A percentile compares a stretch with the other conserved stretches of the same genome.
Conservation (phyloP, 345 rosid species). For the Firmiana major region DNA sequence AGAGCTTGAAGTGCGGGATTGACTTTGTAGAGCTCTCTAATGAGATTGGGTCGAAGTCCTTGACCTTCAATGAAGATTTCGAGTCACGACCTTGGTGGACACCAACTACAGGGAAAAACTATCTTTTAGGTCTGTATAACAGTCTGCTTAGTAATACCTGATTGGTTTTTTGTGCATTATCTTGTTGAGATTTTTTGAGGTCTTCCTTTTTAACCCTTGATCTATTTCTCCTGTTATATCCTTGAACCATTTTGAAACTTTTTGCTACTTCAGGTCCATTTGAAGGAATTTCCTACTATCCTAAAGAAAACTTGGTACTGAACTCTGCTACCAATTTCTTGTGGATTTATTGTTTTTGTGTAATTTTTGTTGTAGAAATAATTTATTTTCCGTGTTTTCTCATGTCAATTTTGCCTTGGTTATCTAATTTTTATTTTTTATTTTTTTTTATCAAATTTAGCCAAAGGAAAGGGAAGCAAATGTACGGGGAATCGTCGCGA, state of each 20-base stretch:
- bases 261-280: conserved; percentile 64
- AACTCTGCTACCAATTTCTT: conserved; percentile 8
- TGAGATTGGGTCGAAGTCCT: conserved; percentile 64
- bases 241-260: conserved; percentile 2
- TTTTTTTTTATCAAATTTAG: conserved; percentile 34
- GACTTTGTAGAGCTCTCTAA: conserved; percentile 72
- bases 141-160: not conserved
- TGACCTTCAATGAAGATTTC: conserved; percentile 86
- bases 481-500: conserved; percentile 45
- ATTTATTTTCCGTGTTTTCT: conserved; percentile 5
- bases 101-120: conserved; percentile 73
- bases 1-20: conserved; percentile 59
- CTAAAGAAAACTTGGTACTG: conserved; percentile 62
- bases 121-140: conserved; percentile 62
- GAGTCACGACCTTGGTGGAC: conserved; percentile 98
- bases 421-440: not conserved
- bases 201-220: not conserved
- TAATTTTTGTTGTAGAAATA: not conserved
- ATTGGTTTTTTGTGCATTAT: not conserved
- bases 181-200: not conserved
- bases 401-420: not conserved
- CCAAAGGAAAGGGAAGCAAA: conserved; percentile 63
- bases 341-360: not conserved
- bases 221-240: conserved; percentile 1
- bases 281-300: conserved; percentile 65